Percentiles rank a stretch among this genome's conserved stretches.
phyloP scores from a whole-genome alignment of 2,329 filamentous ascomycete species.

The Fonsecaea nubica region DNA sequence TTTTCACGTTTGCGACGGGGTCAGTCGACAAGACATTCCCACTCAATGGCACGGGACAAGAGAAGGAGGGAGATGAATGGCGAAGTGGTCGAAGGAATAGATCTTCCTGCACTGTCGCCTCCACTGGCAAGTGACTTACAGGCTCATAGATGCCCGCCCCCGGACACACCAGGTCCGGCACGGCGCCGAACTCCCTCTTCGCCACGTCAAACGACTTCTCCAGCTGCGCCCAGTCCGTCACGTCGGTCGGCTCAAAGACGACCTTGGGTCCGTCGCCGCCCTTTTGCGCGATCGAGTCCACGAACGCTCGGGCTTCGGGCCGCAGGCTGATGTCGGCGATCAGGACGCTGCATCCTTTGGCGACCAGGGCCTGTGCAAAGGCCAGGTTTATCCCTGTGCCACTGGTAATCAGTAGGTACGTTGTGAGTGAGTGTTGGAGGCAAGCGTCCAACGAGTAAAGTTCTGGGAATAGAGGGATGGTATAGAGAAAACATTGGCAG shows the following conservation, averaged over 20 bases:
- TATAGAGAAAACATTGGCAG: too few species aligned
- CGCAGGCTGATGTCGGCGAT: slow-evolving; percentile 54
- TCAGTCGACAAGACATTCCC: neutral
- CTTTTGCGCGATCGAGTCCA: slow-evolving; percentile 46
- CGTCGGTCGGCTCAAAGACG: slow-evolving; percentile 54
- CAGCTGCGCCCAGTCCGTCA: slow-evolving; percentile 57
- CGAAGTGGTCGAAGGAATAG: neutral
- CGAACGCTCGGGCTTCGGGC: slow-evolving; percentile 51
- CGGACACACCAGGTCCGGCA: slow-evolving; percentile 54
- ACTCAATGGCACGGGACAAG: neutral
- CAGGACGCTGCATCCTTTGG: slow-evolving; percentile 54
- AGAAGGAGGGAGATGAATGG: neutral
- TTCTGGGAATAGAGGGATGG: too few species aligned
- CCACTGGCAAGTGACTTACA: slow-evolving; percentile 29
- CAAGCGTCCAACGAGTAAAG: neutral
- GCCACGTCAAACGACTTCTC: slow-evolving; percentile 57
- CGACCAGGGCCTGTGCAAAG: slow-evolving; percentile 50
- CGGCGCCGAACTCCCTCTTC: slow-evolving; percentile 55
- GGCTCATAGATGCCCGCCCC: slow-evolving; percentile 51
- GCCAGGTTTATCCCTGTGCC: slow-evolving; percentile 51
- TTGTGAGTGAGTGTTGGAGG: neutral
- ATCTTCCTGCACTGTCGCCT: neutral
- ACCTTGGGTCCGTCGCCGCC: slow-evolving; percentile 41
- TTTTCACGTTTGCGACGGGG: neutral
- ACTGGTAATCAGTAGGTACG: neutral